A percentile compares a stretch with the other conserved stretches of the same genome.
Evolutionary conservation across 176 grass and related monocot species (phyloP).

Genomic region (Echinochloa phyllopogon): DNA sequence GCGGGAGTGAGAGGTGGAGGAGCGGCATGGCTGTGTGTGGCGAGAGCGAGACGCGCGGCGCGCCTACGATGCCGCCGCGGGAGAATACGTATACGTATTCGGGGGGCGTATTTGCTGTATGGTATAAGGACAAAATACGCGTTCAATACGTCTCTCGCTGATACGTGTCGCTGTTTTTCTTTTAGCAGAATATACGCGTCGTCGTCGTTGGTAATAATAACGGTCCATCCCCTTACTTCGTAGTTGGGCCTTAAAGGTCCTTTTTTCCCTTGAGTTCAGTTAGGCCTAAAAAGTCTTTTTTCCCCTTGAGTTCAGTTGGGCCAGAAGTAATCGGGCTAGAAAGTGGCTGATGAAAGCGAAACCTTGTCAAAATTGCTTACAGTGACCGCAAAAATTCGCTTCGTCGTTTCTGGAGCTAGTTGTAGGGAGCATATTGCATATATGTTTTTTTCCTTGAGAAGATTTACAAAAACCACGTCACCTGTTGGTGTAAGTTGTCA

Average conservation of each 20-base stretch:
- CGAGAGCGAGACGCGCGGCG: conserved; percentile 19
- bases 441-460: no score
- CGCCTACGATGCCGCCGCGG: not conserved
- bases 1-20: conserved; percentile 46
- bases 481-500: no score
- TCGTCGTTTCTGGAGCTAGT: no score
- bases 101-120: not conserved
- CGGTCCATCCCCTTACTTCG: not conserved
- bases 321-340: not conserved
- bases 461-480: no score
- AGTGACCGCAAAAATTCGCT: no score
- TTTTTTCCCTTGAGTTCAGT: not conserved
- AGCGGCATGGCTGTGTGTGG: conserved; percentile 45
- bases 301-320: not conserved
- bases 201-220: not conserved
- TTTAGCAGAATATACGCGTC: no score
- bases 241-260: not conserved
- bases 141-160: not conserved
- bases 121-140: not conserved
- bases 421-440: no score
- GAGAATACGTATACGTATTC: not conserved
- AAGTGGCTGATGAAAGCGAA: no score
- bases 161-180: no score
- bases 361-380: no score
- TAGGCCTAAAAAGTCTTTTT: not conserved